These are phyloP conservation scores for Isabelozyma gotoi DNA, from an alignment of 805 yeast species.

Conservation along the genomic window DNA sequence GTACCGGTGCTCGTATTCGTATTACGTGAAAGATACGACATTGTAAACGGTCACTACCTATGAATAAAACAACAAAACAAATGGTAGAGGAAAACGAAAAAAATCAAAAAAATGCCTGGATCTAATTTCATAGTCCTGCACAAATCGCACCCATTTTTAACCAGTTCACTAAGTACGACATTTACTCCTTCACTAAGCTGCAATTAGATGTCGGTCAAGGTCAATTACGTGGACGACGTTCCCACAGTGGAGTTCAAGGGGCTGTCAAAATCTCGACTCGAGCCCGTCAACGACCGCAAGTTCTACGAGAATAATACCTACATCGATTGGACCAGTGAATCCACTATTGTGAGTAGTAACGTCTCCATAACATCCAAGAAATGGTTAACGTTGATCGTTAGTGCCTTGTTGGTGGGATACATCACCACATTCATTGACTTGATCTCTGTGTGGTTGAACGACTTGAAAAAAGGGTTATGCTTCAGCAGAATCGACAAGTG, in stretches of 20 bases:
- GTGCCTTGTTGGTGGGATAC: slow-evolving; percentile 49
- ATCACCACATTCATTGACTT: slow-evolving; percentile 51
- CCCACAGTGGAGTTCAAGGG: background rate
- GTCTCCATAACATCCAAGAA: slow-evolving; percentile 21
- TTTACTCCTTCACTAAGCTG: background rate
- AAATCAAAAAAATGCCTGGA: background rate
- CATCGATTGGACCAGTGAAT: slow-evolving; percentile 56
- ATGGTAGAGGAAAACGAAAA: background rate
- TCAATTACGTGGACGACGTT: slow-evolving; percentile 1
- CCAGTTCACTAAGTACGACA: no score
- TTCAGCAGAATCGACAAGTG: slow-evolving; percentile 32
- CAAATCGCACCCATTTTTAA: background rate
- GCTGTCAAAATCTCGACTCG: background rate
- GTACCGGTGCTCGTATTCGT: slow-evolving; percentile 28
- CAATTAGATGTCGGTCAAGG: background rate
- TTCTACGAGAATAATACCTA: slow-evolving; percentile 40
- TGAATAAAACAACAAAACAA: background rate
- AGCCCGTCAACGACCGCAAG: background rate
- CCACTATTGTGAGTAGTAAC: slow-evolving; percentile 16
- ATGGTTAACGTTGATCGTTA: slow-evolving; percentile 49
- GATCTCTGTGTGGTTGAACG: slow-evolving; percentile 49
- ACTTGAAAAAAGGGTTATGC: slow-evolving; percentile 55
- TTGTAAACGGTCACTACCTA: slow-evolving; percentile 11
- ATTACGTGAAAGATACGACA: slow-evolving; percentile 37
- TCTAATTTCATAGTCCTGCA: background rate